phyloP scores from a whole-genome alignment of 129 eudicot genomes.

The Tagetes patula region DNA sequence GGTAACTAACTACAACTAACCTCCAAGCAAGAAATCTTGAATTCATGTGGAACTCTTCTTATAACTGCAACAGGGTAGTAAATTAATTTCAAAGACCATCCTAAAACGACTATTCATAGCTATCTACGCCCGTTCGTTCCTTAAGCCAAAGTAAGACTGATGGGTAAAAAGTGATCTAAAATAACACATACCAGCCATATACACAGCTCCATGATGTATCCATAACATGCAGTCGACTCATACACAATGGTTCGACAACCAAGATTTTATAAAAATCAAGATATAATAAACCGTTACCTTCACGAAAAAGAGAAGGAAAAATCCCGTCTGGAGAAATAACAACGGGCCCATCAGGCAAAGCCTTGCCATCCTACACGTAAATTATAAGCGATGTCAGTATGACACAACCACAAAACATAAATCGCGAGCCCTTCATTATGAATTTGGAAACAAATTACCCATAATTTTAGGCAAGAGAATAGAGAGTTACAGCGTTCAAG shows the following conservation, averaged over 20 bases:
- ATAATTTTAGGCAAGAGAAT: slow-evolving; percentile 19
- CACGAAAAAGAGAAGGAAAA: slow-evolving; percentile 92
- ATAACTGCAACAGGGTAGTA: slow-evolving; percentile 65
- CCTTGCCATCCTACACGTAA: slow-evolving; percentile 77
- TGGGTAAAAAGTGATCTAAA: background rate
- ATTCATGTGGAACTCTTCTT: slow-evolving; percentile 97
- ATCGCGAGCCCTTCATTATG: background rate
- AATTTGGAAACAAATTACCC: background rate
- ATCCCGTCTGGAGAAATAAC: slow-evolving; percentile 97
- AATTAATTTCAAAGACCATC: slow-evolving; percentile 22
- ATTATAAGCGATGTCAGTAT: slow-evolving; percentile 17
- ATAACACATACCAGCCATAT: background rate
- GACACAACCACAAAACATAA: background rate
- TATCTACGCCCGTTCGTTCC: background rate
- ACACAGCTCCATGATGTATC: background rate
- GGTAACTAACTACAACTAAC: slow-evolving; percentile 30
- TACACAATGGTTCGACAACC: background rate
- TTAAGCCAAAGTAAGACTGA: background rate
- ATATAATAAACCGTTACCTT: slow-evolving; percentile 54
- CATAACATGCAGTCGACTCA: background rate
- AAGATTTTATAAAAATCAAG: background rate
- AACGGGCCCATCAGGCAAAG: slow-evolving; percentile 95
- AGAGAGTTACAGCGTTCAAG: background rate
- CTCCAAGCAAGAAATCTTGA: slow-evolving; percentile 95
- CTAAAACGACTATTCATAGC: background rate